Conservation (phyloP, 1,139 yeast genomes). For the Blastobotrys buckinghamii region DNA sequence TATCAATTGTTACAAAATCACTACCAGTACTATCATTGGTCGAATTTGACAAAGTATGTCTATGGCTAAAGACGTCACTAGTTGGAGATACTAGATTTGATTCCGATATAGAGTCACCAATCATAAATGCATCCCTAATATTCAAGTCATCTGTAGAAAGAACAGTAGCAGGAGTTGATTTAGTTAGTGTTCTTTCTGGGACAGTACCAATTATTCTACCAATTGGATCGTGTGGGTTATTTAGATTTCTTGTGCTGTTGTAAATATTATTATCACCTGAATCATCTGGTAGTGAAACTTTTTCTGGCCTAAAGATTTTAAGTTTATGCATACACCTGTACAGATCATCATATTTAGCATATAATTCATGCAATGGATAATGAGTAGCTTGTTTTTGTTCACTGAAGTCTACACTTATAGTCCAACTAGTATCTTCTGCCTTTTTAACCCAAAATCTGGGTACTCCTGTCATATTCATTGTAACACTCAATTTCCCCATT, state of each 20-base stretch:
- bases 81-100: slow-evolving; percentile 1
- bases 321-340: slow-evolving; percentile 19
- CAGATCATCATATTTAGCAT: slow-evolving; percentile 23
- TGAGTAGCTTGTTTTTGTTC: slow-evolving; percentile 26
- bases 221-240: not conserved
- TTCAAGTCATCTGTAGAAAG: not conserved
- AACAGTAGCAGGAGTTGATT: slow-evolving; percentile 16
- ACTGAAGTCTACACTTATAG: slow-evolving; percentile 25
- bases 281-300: slow-evolving; percentile 11
- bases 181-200: slow-evolving; percentile 14
- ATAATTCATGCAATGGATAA: slow-evolving; percentile 22
- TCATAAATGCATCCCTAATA: not conserved
- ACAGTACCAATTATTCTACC: not conserved
- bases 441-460: not conserved
- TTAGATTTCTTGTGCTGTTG: not conserved
- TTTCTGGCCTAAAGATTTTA: slow-evolving; percentile 23
- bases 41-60: not conserved
- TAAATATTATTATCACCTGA: not conserved
- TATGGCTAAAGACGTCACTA: not conserved
- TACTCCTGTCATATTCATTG: not conserved
- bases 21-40: not conserved
- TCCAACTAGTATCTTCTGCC: not conserved
- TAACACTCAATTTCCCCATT: not conserved
- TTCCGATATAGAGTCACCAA: slow-evolving; percentile 2
- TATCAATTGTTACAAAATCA: not conserved